Base-by-base conservation (phyloP, 805 yeast species). In the Candida dajiaensis region DNA sequence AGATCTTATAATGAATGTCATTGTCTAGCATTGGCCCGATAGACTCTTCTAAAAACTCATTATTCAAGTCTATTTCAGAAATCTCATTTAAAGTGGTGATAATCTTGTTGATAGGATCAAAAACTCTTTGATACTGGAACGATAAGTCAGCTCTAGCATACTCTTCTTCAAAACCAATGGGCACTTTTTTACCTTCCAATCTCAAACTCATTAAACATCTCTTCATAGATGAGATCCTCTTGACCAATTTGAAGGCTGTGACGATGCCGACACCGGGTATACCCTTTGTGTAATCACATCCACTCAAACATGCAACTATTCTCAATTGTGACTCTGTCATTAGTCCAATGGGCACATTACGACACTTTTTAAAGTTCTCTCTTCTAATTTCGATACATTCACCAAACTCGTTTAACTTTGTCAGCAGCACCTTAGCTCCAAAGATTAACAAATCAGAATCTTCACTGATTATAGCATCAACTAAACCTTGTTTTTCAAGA, bases 201-300 rank as follows among this genome's bases (percentile, higher is more conserved):
- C 73, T 68, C 46, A 88, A 69, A 20, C 76, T 75, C 51, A 73
- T 62, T 5, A 88, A 50, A 3, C 85, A 76, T 37, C 78, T 70
- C 15, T 82, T 83, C 53, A 83, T 71, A 2, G 72, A 70, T 20
- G 67, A 64, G 55, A 72, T 72, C 46, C 74, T 70, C 44, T 71
- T 70, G 2, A 88, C 81, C 39, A 84, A 61, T 37, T 67, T 69
- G 45, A 85, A 76, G 0, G 97, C 95, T 23, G 83, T 85, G 40
- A 80, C 78, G 10, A 89, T 71, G 0, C 99, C 99, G 15, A 92
- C 73, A 2, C 85, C 83, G 0, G 84, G 77, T 7, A 94, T 71
- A 0, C 99, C 99, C 45, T 80, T 79, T 0, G 97, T 87, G 59
- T 94, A 94, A 64, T 94, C 99, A 67, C 99, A 94, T 0, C 99